phyloP scores from a whole-genome alignment of 2,329 filamentous ascomycete species.

The Amylocarpus encephaloides region DNA sequence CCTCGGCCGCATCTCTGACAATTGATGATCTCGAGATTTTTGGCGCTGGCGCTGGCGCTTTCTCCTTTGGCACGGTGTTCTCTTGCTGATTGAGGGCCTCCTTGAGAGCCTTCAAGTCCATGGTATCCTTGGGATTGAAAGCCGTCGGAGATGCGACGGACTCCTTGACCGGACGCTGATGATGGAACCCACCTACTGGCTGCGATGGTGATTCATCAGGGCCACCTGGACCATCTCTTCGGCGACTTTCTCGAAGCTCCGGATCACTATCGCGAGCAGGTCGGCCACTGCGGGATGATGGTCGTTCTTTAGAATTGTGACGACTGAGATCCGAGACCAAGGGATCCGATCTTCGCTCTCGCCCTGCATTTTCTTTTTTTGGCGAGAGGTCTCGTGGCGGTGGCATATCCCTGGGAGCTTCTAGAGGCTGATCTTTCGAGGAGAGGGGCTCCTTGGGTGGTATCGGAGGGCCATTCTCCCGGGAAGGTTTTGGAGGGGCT shows the following conservation, averaged over 20 bases:
- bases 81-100: conserved; percentile 27
- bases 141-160: conserved; percentile 18
- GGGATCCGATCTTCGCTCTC: conserved; percentile 3
- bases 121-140: conserved; percentile 32
- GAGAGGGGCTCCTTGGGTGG: conserved; percentile 8
- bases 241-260: conserved; percentile 13
- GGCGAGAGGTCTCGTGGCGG: conserved; percentile 5
- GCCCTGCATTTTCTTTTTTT: background rate
- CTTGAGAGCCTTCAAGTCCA: conserved; percentile 30
- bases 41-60: conserved; percentile 10
- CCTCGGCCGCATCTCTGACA: conserved; percentile 22
- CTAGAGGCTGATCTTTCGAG: background rate
- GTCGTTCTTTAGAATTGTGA: conserved; percentile 43
- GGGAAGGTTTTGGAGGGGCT: conserved; percentile 6
- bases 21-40: conserved; percentile 18
- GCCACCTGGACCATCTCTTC: conserved; percentile 9
- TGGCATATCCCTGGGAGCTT: background rate
- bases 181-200: conserved; percentile 14
- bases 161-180: conserved; percentile 15
- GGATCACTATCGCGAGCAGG: conserved; percentile 12
- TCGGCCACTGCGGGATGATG: conserved; percentile 29
- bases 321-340: conserved; percentile 23
- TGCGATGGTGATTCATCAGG: conserved; percentile 25
- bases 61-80: conserved; percentile 15
- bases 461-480: conserved; percentile 9